Evolutionary conservation across 495 filamentous ascomycete genomes (phyloP), one percentile per base, ranked within the genome.

Genomic region (Xylaria intraflava): DNA sequence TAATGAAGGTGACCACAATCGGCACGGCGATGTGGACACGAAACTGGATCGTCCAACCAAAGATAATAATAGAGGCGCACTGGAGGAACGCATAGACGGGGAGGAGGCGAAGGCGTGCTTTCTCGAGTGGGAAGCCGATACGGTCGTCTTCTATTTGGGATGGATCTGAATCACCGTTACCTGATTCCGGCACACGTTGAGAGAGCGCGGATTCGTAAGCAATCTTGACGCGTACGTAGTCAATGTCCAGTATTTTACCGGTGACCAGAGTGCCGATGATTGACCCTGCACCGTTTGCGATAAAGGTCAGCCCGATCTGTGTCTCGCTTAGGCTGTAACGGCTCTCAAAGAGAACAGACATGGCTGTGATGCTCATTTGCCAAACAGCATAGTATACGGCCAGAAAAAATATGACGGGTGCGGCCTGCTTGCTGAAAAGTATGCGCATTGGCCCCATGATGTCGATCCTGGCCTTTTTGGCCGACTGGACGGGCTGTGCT

Each of bases 311-410:
- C 0, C 78, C 75, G 24, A 77, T 75, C 36, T 78, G 70, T 6
- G 72, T 72, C 51, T 77, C 74, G 20, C 49, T 58, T 1, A 76
- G 61, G 6, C 64, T 65, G 55, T 81, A 81, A 4, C 58, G 43
- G 1, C 52, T 59, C 27, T 67, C 61, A 61, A 76, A 80, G 8
- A 81, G 67, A 10, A 75, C 69, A 0, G 78, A 77, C 71, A 79
- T 76, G 30, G 72, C 71, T 0, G 78, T 77, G 48, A 79, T 78
- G 53, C 67, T 76, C 75, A 81, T 80, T 49, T 80, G 77, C 78
- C 78, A 81, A 29, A 76, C 70, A 12, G 78, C 69, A 55, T 80
- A 80, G 59, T 78, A 76, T 0, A 79, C 57, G 1, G 73, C 70
- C 20, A 78, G 62, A 49, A 77, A 82, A 14, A 76, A 9, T 29